phyloP scores from a whole-genome alignment of 495 filamentous ascomycete genomes.

The Tuber umbilicatum region DNA sequence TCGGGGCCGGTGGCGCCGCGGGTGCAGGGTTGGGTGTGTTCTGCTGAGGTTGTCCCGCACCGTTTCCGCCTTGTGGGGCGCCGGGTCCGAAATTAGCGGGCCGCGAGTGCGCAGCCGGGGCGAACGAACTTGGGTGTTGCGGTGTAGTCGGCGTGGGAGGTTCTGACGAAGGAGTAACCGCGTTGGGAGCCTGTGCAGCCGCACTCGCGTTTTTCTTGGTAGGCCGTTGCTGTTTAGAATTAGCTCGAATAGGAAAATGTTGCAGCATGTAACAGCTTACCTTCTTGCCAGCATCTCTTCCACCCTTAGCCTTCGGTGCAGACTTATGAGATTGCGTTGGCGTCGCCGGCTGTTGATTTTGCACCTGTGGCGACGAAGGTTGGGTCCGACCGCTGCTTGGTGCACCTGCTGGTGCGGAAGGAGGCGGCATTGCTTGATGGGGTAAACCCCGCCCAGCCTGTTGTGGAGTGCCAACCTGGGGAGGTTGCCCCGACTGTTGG shows the following conservation, averaged over 20 bases:
- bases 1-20: slow-evolving; percentile 21
- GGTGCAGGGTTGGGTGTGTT: slow-evolving; percentile 46
- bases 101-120: slow-evolving; percentile 50
- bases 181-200: slow-evolving; percentile 68
- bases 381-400: slow-evolving; percentile 55
- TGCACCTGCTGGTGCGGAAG: slow-evolving; percentile 65
- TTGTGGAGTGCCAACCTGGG: slow-evolving; percentile 67
- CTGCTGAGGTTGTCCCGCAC: slow-evolving; percentile 48
- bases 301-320: slow-evolving; percentile 68
- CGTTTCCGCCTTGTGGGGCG: slow-evolving; percentile 47
- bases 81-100: slow-evolving; percentile 45
- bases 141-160: slow-evolving; percentile 81
- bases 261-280: slow-evolving; percentile 52
- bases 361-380: slow-evolving; percentile 73
- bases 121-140: slow-evolving; percentile 60
- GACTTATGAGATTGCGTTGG: slow-evolving; percentile 72
- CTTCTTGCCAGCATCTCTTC: slow-evolving; percentile 64
- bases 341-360: slow-evolving; percentile 73
- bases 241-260: slow-evolving; percentile 47
- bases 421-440: slow-evolving; percentile 71
- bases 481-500: slow-evolving; percentile 56
- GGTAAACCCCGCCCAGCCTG: slow-evolving; percentile 45
- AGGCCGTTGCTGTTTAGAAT: slow-evolving; percentile 63
- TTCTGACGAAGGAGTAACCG: slow-evolving; percentile 63
- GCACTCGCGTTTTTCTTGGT: slow-evolving; percentile 57